phyloP scores from a whole-genome alignment of 2,329 filamentous ascomycete genomes.

The Penicillium sp. region DNA sequence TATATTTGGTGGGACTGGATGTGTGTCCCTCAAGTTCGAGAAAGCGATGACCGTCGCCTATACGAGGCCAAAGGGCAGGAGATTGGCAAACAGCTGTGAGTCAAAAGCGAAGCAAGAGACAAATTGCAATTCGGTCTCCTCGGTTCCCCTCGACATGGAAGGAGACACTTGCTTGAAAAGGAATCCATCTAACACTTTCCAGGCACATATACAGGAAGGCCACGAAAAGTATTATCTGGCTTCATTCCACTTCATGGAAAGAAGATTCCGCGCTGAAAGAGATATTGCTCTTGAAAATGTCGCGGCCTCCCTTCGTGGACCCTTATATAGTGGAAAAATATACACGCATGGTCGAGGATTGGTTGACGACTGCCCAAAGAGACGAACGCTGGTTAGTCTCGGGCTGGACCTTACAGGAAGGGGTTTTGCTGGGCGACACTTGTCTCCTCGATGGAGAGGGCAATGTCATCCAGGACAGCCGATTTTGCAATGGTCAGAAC shows the following conservation, averaged over 20 bases:
- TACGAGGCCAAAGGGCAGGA: background rate
- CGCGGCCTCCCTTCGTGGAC: too few species aligned
- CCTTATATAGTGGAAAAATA: too few species aligned
- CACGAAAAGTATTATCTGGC: constrained; percentile 3
- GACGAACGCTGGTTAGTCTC: constrained; percentile 6
- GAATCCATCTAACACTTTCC: too few species aligned
- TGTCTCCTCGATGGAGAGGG: background rate
- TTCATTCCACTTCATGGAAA: constrained; percentile 1
- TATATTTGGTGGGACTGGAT: constrained; percentile 15
- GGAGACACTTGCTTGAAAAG: too few species aligned
- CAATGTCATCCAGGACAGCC: background rate
- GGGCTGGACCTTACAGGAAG: constrained; percentile 13
- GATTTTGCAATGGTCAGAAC: background rate
- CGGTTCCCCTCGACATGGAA: too few species aligned
- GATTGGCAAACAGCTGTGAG: constrained; percentile 4
- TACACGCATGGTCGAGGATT: background rate
- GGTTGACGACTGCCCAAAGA: background rate
- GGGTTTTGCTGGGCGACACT: constrained; percentile 1
- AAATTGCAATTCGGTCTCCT: too few species aligned
- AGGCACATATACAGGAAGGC: background rate
- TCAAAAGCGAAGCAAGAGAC: too few species aligned
- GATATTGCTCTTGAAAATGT: background rate
- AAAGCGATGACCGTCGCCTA: background rate
- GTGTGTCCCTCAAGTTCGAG: constrained; percentile 7
- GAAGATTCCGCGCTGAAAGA: background rate